phyloP scores from a whole-genome alignment of 352 stramenopile genomes.

The Pythium vanterpoolii region DNA sequence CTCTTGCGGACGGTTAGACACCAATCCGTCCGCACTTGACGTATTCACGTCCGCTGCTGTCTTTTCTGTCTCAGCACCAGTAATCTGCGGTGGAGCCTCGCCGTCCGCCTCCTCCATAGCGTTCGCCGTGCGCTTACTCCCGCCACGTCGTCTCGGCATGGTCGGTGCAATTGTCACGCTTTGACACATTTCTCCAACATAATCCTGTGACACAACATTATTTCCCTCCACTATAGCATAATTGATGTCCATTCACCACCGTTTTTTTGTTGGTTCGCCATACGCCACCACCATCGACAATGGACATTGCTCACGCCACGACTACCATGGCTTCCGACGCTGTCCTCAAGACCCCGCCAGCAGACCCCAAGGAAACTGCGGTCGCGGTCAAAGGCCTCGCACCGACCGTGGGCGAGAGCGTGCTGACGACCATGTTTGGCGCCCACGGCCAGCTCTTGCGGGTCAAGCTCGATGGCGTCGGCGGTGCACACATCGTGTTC shows the following conservation, averaged over 20 bases:
- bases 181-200: neutral
- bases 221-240: slow-evolving; percentile 17
- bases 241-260: slow-evolving; percentile 17
- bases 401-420: slow-evolving; percentile 28
- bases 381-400: slow-evolving; percentile 54
- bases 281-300: neutral
- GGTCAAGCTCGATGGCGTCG: slow-evolving; percentile 38
- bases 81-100: neutral
- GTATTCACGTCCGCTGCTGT: neutral
- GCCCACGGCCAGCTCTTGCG: slow-evolving; percentile 56
- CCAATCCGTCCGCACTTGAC: neutral
- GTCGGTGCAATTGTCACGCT: neutral
- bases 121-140: slow-evolving; percentile 4
- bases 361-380: slow-evolving; percentile 28
- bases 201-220: slow-evolving; percentile 16
- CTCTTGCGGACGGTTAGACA: neutral
- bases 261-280: neutral
- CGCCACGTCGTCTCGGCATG: slow-evolving; percentile 3
- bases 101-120: neutral
- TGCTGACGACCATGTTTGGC: slow-evolving; percentile 58
- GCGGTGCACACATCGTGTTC: slow-evolving; percentile 49
- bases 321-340: slow-evolving; percentile 2
- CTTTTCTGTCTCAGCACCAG: neutral
- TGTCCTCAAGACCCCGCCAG: slow-evolving; percentile 6
- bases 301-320: neutral